These are phyloP conservation scores for Phytophthora pseudosyringae DNA, from an alignment of 352 stramenopile genomes.

Conservation along the genomic window DNA sequence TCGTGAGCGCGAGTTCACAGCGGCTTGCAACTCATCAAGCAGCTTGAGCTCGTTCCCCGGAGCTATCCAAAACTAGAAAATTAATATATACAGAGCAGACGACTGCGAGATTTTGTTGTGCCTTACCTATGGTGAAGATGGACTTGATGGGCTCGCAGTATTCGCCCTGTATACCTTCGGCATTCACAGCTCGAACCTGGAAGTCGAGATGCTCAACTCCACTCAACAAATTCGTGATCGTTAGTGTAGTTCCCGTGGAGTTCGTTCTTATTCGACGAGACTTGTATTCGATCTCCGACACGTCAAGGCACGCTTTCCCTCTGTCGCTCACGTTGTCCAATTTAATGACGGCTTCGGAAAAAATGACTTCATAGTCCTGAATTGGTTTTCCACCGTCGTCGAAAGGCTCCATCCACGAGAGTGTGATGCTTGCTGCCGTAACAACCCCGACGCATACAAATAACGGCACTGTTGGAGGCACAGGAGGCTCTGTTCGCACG, in stretches of 20 bases:
- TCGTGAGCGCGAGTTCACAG: conserved; percentile 71
- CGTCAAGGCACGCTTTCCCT: conserved; percentile 58
- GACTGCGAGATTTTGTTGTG: neutral
- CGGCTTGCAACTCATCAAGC: conserved; percentile 79
- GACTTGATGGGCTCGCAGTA: conserved; percentile 56
- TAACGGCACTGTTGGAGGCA: conserved; percentile 48
- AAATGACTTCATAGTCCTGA: conserved; percentile 73
- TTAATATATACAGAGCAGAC: conserved; percentile 2
- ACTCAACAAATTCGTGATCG: conserved; percentile 55
- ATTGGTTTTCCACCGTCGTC: conserved; percentile 65
- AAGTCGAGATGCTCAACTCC: conserved; percentile 74
- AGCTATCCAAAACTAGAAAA: conserved; percentile 30
- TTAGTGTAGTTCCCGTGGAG: conserved; percentile 45
- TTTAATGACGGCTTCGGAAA: conserved; percentile 63
- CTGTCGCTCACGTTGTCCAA: conserved; percentile 33
- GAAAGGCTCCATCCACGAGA: conserved; percentile 67
- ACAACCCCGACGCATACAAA: conserved; percentile 58
- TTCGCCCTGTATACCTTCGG: conserved; percentile 54
- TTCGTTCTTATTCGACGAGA: conserved; percentile 55
- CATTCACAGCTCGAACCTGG: conserved; percentile 67
- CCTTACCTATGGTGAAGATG: conserved; percentile 72
- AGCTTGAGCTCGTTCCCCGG: conserved; percentile 71
- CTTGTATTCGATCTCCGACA: conserved; percentile 69
- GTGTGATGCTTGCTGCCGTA: conserved; percentile 66
- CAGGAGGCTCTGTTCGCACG: conserved; percentile 38